Evolutionary conservation across 1,284 basidiomycete species (phyloP).

Genomic region (Sporisorium iseilematis-ciliati): DNA sequence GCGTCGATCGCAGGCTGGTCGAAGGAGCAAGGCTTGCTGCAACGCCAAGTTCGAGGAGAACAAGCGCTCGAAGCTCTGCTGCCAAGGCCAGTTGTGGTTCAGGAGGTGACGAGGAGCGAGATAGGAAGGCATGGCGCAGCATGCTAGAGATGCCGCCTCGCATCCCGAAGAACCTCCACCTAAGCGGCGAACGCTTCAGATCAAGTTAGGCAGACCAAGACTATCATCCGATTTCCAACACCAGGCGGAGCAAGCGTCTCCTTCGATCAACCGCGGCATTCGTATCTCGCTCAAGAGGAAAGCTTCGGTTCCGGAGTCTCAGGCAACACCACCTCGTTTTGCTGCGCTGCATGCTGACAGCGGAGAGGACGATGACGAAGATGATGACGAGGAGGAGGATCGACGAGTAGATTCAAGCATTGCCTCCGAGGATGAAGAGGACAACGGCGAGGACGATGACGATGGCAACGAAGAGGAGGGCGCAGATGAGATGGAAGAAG

Average conservation of each 20-base stretch:
- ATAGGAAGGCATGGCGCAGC: constrained; percentile 33
- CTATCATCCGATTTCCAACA: constrained; percentile 15
- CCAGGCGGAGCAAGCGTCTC: constrained; percentile 29
- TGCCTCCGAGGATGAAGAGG: constrained; percentile 8
- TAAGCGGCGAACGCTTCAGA: constrained; percentile 43
- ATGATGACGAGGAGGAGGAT: constrained; percentile 10
- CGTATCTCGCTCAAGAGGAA: constrained; percentile 52
- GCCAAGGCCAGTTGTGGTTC: not conserved
- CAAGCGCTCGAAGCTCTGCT: too few relatives aligned
- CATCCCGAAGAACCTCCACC: constrained; percentile 40
- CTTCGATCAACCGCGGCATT: constrained; percentile 38
- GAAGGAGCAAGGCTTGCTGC: too few relatives aligned
- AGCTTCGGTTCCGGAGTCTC: constrained; percentile 21
- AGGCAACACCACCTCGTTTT: constrained; percentile 21
- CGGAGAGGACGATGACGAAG: constrained; percentile 19
- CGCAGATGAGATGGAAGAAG: constrained; percentile 7
- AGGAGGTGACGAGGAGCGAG: not conserved
- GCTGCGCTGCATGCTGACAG: constrained; percentile 9
- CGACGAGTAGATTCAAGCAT: constrained; percentile 7
- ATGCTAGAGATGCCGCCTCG: constrained; percentile 27
- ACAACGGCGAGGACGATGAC: constrained; percentile 14
- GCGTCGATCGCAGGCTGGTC: not conserved
- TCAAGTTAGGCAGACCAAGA: constrained; percentile 43
- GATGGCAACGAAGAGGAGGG: constrained; percentile 11
- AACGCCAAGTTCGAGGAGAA: too few relatives aligned